Conservation (phyloP, 2,329 filamentous ascomycete genomes). For the Penicillium sp. region DNA sequence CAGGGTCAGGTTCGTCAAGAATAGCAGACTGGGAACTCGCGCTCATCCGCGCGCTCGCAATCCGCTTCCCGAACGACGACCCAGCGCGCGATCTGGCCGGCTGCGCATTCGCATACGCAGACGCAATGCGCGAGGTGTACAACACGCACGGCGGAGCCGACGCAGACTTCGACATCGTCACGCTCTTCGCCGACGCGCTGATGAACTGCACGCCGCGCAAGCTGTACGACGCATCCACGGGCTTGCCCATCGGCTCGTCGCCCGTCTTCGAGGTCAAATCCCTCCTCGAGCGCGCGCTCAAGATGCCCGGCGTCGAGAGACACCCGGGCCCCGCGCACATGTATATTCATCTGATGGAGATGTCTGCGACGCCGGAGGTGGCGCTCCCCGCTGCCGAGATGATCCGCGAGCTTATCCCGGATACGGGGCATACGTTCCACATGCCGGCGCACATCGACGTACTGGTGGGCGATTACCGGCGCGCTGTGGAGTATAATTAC, state of each 20-base stretch:
- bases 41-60: not conserved
- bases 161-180: conserved; percentile 64
- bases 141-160: conserved; percentile 49
- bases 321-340: conserved; percentile 75
- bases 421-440: conserved; percentile 71
- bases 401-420: conserved; percentile 67
- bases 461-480: conserved; percentile 71
- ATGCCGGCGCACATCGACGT: conserved; percentile 80
- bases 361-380: conserved; percentile 67
- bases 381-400: conserved; percentile 65
- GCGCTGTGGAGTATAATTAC: conserved; percentile 68
- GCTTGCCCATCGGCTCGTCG: conserved; percentile 58
- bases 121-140: conserved; percentile 63
- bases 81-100: not conserved
- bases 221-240: conserved; percentile 65
- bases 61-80: not conserved
- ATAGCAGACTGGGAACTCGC: not conserved
- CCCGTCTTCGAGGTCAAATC: conserved; percentile 61
- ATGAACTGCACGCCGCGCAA: conserved; percentile 70
- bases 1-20: not conserved
- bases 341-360: conserved; percentile 78
- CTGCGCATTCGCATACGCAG: conserved; percentile 53
- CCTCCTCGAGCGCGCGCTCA: conserved; percentile 63
- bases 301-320: conserved; percentile 45
- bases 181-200: conserved; percentile 66